Evolutionary conservation across 345 rosid genomes (phyloP).

Genomic region (Alliaria petiolata): DNA sequence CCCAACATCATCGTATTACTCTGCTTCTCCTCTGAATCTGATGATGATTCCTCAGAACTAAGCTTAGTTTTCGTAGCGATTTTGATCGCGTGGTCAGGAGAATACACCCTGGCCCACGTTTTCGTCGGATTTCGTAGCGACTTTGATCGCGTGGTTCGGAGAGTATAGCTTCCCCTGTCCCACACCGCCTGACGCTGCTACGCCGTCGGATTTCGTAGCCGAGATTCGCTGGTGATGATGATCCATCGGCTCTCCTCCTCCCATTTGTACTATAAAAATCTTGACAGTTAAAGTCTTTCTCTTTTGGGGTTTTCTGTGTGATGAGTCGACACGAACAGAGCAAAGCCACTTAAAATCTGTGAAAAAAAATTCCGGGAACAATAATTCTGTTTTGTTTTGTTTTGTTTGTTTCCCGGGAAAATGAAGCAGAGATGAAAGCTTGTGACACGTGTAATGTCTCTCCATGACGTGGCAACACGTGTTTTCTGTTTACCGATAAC

Average conservation of each 20-base stretch:
- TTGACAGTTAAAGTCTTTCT: background rate
- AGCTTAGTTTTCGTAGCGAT: too few species aligned
- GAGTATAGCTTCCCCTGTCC: conserved; percentile 28
- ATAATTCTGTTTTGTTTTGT: background rate
- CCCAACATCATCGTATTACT: conserved; percentile 9
- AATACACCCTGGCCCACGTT: conserved; percentile 25
- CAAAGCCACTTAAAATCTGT: conserved; percentile 20
- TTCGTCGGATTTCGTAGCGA: conserved; percentile 6
- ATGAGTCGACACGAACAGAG: conserved; percentile 13
- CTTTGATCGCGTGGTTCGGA: conserved; percentile 26
- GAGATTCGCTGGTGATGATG: background rate
- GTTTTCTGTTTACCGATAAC: background rate
- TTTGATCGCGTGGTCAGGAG: conserved; percentile 35
- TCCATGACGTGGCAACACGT: conserved; percentile 22
- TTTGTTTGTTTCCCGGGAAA: conserved; percentile 34
- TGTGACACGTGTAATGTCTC: background rate
- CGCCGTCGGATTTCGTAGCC: conserved; percentile 23
- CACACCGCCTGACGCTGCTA: background rate
- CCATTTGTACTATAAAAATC: background rate
- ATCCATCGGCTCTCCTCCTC: conserved; percentile 10
- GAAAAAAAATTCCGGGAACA: background rate
- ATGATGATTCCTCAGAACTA: too few species aligned
- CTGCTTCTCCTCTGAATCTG: too few species aligned
- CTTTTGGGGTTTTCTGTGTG: conserved; percentile 6
- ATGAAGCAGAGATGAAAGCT: background rate